These are phyloP conservation scores for Amauroascus niger DNA, from an alignment of 2,329 filamentous ascomycete genomes.

Conservation along the genomic window DNA sequence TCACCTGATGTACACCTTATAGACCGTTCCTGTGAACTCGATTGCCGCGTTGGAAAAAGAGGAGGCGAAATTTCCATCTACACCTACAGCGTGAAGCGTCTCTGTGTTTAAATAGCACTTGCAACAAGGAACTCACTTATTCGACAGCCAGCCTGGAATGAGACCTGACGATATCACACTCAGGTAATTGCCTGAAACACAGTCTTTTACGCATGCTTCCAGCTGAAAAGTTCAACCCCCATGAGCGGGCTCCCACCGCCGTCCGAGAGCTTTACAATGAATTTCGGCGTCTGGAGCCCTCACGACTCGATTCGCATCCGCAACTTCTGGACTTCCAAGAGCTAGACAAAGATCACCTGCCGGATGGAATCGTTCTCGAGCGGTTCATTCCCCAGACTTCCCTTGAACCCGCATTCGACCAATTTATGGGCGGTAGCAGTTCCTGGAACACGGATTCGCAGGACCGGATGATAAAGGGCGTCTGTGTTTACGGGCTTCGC, in stretches of 20 bases:
- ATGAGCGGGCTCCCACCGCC: slow-evolving; percentile 63
- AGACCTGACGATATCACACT: neutral
- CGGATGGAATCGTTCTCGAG: slow-evolving; percentile 22
- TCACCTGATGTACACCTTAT: neutral
- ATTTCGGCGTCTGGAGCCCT: slow-evolving; percentile 53
- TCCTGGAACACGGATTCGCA: slow-evolving; percentile 10
- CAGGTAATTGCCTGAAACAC: neutral
- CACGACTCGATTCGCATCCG: slow-evolving; percentile 44
- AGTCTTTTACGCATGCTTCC: neutral
- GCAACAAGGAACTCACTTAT: neutral
- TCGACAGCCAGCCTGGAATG: neutral
- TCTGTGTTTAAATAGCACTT: too few relatives aligned
- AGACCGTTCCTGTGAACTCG: neutral
- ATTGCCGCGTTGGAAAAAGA: neutral
- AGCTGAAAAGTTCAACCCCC: slow-evolving; percentile 52
- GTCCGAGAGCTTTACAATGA: slow-evolving; percentile 66
- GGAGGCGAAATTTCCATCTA: neutral
- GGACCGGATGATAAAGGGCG: slow-evolving; percentile 19
- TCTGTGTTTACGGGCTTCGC: slow-evolving; percentile 31
- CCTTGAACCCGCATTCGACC: slow-evolving; percentile 26
- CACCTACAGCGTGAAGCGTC: neutral
- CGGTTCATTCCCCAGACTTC: slow-evolving; percentile 25
- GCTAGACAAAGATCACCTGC: slow-evolving; percentile 28
- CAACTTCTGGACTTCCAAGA: slow-evolving; percentile 48
- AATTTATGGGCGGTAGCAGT: slow-evolving; percentile 23